These are phyloP conservation scores for Macroventuria anomochaeta DNA, from an alignment of 2,329 filamentous ascomycete species.

Conservation along the genomic window DNA sequence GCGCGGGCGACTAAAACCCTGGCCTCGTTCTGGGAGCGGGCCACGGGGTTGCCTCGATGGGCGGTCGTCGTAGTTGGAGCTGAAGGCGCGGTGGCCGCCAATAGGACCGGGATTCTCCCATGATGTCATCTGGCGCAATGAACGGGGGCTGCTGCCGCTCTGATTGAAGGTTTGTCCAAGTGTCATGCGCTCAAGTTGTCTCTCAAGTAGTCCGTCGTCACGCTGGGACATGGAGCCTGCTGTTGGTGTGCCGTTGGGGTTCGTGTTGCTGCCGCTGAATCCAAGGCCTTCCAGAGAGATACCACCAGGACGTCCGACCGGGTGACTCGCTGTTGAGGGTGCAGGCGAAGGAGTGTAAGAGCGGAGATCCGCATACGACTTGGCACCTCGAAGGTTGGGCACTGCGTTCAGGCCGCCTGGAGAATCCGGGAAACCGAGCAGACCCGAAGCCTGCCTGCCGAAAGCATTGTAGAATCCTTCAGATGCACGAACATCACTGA, in stretches of 20 bases:
- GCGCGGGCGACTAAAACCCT: conserved; percentile 62
- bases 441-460: conserved; percentile 78
- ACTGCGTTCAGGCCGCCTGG: conserved; percentile 69
- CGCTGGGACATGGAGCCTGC: conserved; percentile 58
- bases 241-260: conserved; percentile 70
- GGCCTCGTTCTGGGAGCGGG: conserved; percentile 65
- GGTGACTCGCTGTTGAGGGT: conserved; percentile 86
- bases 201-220: conserved; percentile 66
- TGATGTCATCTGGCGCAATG: conserved; percentile 66
- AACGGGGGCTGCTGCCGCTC: conserved; percentile 61
- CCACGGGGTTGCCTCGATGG: conserved; percentile 68
- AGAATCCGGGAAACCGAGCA: conserved; percentile 82
- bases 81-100: conserved; percentile 69
- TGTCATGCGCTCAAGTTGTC: conserved; percentile 67
- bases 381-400: conserved; percentile 86
- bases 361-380: conserved; percentile 94
- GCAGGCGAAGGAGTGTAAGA: conserved; percentile 95
- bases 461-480: conserved; percentile 77
- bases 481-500: conserved; percentile 80
- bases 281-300: conserved; percentile 52
- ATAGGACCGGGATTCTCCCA: conserved; percentile 68
- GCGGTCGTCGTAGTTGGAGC: conserved; percentile 65
- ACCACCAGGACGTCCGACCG: conserved; percentile 68
- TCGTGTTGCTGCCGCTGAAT: conserved; percentile 66
- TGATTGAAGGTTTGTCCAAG: conserved; percentile 57